These are phyloP conservation scores for Drosera capensis DNA, from an alignment of 148 eudicot genomes.

Conservation along the genomic window DNA sequence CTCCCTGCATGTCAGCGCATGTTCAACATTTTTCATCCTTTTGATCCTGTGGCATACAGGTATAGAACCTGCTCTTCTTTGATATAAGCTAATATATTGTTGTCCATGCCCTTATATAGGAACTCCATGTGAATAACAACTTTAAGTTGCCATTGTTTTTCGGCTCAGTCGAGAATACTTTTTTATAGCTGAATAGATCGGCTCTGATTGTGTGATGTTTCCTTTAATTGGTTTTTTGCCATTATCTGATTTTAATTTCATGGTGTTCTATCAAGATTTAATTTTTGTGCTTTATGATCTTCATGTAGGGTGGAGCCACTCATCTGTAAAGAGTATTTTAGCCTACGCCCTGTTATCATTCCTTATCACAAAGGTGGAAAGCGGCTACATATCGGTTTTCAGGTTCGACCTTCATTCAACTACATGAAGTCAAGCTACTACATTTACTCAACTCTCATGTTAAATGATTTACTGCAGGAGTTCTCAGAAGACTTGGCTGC, in stretches of 20 bases:
- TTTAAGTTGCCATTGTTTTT: neutral
- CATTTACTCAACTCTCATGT: no score
- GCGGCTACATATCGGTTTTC: slow-evolving; percentile 74
- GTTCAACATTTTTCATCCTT: slow-evolving; percentile 98
- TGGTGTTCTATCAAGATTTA: neutral
- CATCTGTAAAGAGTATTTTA: slow-evolving; percentile 60
- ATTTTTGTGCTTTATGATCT: slow-evolving; percentile 5
- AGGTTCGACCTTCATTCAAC: slow-evolving; percentile 27
- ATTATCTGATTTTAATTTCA: neutral
- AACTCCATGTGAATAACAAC: no score
- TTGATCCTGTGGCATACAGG: slow-evolving; percentile 99
- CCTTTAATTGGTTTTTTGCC: neutral
- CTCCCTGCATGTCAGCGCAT: slow-evolving; percentile 86
- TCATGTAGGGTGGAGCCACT: slow-evolving; percentile 68
- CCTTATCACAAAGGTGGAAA: slow-evolving; percentile 97
- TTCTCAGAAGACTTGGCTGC: slow-evolving; percentile 64
- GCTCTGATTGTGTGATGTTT: no score
- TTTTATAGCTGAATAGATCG: no score
- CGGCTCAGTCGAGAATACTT: no score
- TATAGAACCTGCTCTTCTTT: slow-evolving; percentile 7
- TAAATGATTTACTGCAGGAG: slow-evolving; percentile 35
- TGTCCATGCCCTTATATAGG: no score
- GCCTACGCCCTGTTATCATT: slow-evolving; percentile 70
- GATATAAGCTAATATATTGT: neutral
- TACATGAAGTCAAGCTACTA: neutral